Evolutionary conservation across 2,329 filamentous ascomycete genomes (phyloP).

Genomic region (Epicoccum nigrum): DNA sequence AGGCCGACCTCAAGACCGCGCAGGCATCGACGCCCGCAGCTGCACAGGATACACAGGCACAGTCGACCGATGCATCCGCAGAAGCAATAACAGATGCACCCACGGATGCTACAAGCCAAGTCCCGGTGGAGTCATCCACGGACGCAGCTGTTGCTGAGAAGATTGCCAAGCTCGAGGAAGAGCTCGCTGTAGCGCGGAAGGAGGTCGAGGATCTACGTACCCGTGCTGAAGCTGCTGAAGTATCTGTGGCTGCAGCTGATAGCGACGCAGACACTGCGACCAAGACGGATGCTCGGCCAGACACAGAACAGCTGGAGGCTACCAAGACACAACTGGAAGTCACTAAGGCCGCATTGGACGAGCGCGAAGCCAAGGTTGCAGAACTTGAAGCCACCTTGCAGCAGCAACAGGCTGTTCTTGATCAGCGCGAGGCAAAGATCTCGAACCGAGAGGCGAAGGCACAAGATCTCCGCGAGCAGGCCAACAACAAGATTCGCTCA

Average conservation of each 20-base stretch:
- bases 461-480: conserved; percentile 54
- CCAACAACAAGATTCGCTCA: conserved; percentile 70
- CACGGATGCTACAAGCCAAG: neutral
- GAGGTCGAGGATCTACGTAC: conserved; percentile 55
- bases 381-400: conserved; percentile 55
- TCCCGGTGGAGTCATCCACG: conserved; percentile 7
- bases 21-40: conserved; percentile 25
- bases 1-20: conserved; percentile 40
- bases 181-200: conserved; percentile 53
- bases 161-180: conserved; percentile 36
- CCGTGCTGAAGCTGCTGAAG: conserved; percentile 36
- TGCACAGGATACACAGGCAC: conserved; percentile 18
- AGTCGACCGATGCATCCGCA: conserved; percentile 13
- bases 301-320: conserved; percentile 51
- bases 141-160: conserved; percentile 15
- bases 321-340: conserved; percentile 48
- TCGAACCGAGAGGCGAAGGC: conserved; percentile 32
- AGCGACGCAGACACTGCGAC: conserved; percentile 11
- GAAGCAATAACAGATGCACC: conserved; percentile 11
- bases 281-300: conserved; percentile 53
- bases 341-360: conserved; percentile 42
- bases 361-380: conserved; percentile 34
- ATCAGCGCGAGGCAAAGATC: conserved; percentile 27
- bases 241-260: neutral
- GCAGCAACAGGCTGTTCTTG: conserved; percentile 9